Percentiles rank a stretch among this genome's conserved stretches.
Evolutionary conservation across 2,329 filamentous ascomycete genomes (phyloP).

Genomic region (Cordyceps fumosorosea): DNA sequence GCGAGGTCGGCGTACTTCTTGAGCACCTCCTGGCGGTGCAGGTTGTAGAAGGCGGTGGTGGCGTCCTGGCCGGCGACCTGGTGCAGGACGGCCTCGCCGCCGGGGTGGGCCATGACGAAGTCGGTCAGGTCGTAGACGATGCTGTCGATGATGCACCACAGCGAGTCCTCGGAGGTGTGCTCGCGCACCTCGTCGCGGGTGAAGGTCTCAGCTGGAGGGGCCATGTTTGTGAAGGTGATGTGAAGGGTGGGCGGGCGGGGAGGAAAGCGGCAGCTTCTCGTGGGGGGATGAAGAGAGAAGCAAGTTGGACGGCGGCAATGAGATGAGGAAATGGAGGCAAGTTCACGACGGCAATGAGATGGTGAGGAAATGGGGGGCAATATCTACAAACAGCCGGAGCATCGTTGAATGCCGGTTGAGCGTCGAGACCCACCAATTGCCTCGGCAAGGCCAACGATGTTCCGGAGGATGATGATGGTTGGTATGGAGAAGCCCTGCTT

Average conservation of each 20-base stretch:
- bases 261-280: background rate
- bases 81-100: conserved; percentile 69
- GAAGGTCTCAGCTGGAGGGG: conserved; percentile 41
- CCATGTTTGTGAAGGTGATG: conserved; percentile 21
- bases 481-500: background rate
- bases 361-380: background rate
- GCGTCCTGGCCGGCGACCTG: conserved; percentile 79
- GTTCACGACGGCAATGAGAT: background rate
- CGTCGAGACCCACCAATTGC: conserved; percentile 8
- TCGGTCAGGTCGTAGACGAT: conserved; percentile 82
- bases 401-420: conserved; percentile 6
- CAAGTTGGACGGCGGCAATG: too few relatives aligned
- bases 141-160: conserved; percentile 82
- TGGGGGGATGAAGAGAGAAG: too few relatives aligned
- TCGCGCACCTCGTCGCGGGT: conserved; percentile 63
- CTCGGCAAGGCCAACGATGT: conserved; percentile 7
- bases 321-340: background rate
- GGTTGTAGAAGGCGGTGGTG: conserved; percentile 81
- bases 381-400: background rate
- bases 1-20: conserved; percentile 69
- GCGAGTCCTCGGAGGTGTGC: conserved; percentile 67
- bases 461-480: background rate
- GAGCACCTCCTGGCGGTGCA: conserved; percentile 86
- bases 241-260: background rate
- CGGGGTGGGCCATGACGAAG: conserved; percentile 79